phyloP scores from a whole-genome alignment of 805 yeast species.

The Yarrowia hollandica region DNA sequence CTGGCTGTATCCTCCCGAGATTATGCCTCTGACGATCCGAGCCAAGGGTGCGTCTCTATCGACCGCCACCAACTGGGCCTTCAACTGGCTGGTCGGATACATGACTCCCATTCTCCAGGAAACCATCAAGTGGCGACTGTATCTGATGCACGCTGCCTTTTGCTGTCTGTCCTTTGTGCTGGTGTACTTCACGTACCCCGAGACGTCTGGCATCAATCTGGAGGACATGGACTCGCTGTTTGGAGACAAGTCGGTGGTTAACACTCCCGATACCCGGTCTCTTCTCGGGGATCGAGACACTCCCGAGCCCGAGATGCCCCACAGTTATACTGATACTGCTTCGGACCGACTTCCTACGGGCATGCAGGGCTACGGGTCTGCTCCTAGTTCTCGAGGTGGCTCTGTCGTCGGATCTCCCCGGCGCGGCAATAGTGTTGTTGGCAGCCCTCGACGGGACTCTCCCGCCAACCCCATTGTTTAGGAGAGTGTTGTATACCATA shows the following conservation, averaged over 20 bases:
- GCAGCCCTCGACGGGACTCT: not conserved
- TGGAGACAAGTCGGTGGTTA: constrained; percentile 55
- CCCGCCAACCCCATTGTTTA: not conserved
- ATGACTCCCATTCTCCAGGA: constrained; percentile 85
- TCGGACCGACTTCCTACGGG: not conserved
- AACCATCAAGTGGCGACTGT: constrained; percentile 72
- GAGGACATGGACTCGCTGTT: constrained; percentile 93
- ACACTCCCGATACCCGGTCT: constrained; percentile 32
- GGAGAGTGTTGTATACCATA: not conserved
- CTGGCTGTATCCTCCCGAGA: constrained; percentile 85
- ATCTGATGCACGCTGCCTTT: constrained; percentile 76
- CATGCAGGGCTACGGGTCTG: constrained; percentile 17
- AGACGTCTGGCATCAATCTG: constrained; percentile 81
- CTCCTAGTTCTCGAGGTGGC: not conserved
- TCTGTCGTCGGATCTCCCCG: not conserved
- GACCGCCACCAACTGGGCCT: constrained; percentile 91
- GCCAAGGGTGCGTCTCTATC: constrained; percentile 89
- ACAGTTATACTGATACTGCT: constrained; percentile 1
- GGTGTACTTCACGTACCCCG: constrained; percentile 77
- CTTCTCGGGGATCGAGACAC: not conserved
- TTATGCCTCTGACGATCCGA: constrained; percentile 78
- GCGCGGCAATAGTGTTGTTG: not conserved
- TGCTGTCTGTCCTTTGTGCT: constrained; percentile 72
- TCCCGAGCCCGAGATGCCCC: constrained; percentile 11
- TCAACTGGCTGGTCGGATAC: constrained; percentile 89